phyloP scores from a whole-genome alignment of 257 asterid genomes.

The Solanum paucissectum region DNA sequence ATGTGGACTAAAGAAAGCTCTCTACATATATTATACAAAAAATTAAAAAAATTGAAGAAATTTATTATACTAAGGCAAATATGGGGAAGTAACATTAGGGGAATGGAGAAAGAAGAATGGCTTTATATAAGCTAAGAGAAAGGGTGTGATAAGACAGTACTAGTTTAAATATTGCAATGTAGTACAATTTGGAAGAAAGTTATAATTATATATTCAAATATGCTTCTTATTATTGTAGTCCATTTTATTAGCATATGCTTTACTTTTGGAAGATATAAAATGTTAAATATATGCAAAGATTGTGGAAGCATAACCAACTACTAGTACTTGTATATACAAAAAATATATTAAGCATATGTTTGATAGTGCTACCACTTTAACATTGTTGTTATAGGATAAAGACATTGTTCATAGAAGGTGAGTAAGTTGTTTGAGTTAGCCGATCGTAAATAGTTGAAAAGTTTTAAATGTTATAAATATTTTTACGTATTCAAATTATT shows the following conservation, averaged over 20 bases:
- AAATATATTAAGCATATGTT: background rate
- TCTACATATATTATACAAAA: conserved; percentile 10
- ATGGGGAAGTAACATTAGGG: background rate
- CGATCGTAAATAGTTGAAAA: background rate
- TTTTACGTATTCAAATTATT: background rate
- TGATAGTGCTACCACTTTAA: background rate
- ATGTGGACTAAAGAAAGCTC: conserved; percentile 97
- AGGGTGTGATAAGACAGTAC: background rate
- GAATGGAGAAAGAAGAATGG: background rate
- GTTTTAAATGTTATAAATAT: background rate
- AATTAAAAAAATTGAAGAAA: background rate
- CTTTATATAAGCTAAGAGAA: conserved; percentile 27
- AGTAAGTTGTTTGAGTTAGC: background rate
- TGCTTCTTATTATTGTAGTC: background rate
- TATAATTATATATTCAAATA: background rate
- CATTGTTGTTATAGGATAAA: background rate
- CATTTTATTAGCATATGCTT: conserved; percentile 5
- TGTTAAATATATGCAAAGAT: background rate
- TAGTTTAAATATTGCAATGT: background rate
- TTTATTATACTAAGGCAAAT: background rate
- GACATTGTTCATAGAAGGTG: background rate
- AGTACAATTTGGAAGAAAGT: background rate
- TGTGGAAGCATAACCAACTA: background rate
- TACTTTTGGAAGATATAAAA: background rate
- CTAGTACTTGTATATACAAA: background rate